Conservation (phyloP, 192 early-diverging fungal genomes). For the Pilobolus umbonatus region DNA sequence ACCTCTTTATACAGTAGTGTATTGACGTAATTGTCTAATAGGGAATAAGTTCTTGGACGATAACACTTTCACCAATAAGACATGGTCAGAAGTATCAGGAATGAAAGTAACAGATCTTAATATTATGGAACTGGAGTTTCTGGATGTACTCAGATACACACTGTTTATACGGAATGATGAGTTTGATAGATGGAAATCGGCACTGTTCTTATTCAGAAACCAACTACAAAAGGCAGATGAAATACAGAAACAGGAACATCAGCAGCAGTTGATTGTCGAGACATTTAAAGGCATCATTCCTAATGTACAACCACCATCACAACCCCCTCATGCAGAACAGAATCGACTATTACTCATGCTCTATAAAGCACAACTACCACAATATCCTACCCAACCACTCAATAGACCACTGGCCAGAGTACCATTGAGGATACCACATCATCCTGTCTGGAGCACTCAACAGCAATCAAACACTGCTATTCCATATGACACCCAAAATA, state of each 20-base stretch:
- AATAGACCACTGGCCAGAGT: constrained; percentile 31
- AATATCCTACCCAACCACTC: constrained; percentile 23
- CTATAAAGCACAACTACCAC: constrained; percentile 32
- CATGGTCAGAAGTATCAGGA: constrained; percentile 83
- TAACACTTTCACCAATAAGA: constrained; percentile 85
- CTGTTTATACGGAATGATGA: constrained; percentile 66
- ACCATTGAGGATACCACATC: constrained; percentile 30
- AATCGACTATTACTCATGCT: constrained; percentile 24
- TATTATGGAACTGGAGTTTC: constrained; percentile 80
- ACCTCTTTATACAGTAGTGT: neutral
- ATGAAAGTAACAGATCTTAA: constrained; percentile 79
- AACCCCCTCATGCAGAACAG: constrained; percentile 16
- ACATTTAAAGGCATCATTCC: constrained; percentile 20
- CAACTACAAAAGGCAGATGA: constrained; percentile 21
- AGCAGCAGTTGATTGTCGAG: constrained; percentile 26
- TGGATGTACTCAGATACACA: constrained; percentile 67
- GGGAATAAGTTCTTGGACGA: constrained; percentile 85
- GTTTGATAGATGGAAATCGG: constrained; percentile 63
- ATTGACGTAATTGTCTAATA: constrained; percentile 2
- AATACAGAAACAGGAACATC: constrained; percentile 27
- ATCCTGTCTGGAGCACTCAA: constrained; percentile 24
- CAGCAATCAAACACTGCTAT: neutral
- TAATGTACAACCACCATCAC: constrained; percentile 15
- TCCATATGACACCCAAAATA: neutral
- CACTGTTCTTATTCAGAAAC: constrained; percentile 36